phyloP scores from a whole-genome alignment of 1,284 basidiomycete species.

The Ustilago crameri region DNA sequence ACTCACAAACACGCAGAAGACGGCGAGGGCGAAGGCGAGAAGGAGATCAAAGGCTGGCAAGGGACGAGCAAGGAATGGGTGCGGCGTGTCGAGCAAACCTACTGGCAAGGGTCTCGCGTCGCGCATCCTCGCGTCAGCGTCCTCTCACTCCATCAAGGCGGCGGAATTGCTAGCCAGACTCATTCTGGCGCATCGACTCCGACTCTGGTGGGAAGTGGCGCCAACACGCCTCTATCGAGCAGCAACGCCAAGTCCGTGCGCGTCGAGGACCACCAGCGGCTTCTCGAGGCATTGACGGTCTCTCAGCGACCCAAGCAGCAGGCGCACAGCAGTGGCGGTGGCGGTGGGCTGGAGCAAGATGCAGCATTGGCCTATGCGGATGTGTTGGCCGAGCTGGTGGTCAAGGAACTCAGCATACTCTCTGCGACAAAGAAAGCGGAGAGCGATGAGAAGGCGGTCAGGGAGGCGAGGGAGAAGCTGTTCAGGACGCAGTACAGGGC shows the following conservation, averaged over 20 bases:
- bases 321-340: not conserved
- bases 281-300: constrained; percentile 19
- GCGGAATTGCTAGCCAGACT: not conserved
- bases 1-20: constrained; percentile 50
- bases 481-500: constrained; percentile 85
- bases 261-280: constrained; percentile 26
- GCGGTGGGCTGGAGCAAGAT: too few species aligned
- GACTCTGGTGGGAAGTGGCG: constrained; percentile 24
- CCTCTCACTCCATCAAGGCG: constrained; percentile 6
- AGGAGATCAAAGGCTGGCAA: constrained; percentile 60
- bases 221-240: constrained; percentile 33
- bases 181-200: constrained; percentile 35
- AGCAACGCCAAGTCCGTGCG: constrained; percentile 31
- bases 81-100: constrained; percentile 58
- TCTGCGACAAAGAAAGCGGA: constrained; percentile 18
- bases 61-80: constrained; percentile 67
- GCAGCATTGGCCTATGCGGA: constrained; percentile 68
- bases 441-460: constrained; percentile 69
- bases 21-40: constrained; percentile 31
- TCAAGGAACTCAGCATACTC: constrained; percentile 69
- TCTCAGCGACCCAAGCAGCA: not conserved
- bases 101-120: constrained; percentile 60
- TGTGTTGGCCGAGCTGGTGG: constrained; percentile 70
- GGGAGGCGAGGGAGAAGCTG: constrained; percentile 70
- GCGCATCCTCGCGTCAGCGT: constrained; percentile 42